A percentile compares a stretch with the other conserved stretches of the same genome.
Evolutionary conservation across 441 rosid genomes (phyloP).

Genomic region (Flueggea neowawraea): DNA sequence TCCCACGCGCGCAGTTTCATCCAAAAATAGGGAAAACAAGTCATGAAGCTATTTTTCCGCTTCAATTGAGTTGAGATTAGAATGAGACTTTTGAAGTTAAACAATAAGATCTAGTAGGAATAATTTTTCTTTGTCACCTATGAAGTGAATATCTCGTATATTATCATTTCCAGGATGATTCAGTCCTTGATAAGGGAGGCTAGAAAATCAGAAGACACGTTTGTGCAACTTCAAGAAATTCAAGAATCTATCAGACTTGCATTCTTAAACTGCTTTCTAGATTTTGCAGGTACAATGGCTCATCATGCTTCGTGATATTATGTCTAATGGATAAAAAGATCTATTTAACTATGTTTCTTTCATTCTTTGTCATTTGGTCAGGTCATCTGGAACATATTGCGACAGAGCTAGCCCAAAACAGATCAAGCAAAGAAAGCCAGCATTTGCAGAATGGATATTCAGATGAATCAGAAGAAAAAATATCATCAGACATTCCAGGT

Average conservation of each 20-base stretch:
- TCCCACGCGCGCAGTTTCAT: no score
- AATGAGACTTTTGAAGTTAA: no score
- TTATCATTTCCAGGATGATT: slow-evolving; percentile 61
- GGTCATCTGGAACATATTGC: slow-evolving; percentile 87
- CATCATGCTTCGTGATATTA: slow-evolving; percentile 5
- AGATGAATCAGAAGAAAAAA: slow-evolving; percentile 40
- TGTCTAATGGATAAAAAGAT: slow-evolving; percentile 2
- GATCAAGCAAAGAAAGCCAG: slow-evolving; percentile 50
- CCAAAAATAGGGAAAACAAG: no score
- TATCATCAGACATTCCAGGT: slow-evolving; percentile 51
- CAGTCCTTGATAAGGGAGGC: slow-evolving; percentile 76
- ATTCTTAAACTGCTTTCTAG: slow-evolving; percentile 89
- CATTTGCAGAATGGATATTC: slow-evolving; percentile 63
- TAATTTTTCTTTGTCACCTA: no score
- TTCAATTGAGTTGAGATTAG: no score
- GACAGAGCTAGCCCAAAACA: slow-evolving; percentile 60
- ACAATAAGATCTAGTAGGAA: no score
- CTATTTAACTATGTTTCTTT: not conserved
- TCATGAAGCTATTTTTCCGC: no score
- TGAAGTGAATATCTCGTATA: not conserved
- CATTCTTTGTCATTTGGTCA: slow-evolving; percentile 27
- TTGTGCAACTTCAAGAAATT: slow-evolving; percentile 79
- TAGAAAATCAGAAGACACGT: slow-evolving; percentile 77
- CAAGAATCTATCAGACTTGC: slow-evolving; percentile 91
- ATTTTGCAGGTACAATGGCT: slow-evolving; percentile 79